Conservation (phyloP, 2,329 filamentous ascomycete species). For the Knoxdaviesia capensis region DNA sequence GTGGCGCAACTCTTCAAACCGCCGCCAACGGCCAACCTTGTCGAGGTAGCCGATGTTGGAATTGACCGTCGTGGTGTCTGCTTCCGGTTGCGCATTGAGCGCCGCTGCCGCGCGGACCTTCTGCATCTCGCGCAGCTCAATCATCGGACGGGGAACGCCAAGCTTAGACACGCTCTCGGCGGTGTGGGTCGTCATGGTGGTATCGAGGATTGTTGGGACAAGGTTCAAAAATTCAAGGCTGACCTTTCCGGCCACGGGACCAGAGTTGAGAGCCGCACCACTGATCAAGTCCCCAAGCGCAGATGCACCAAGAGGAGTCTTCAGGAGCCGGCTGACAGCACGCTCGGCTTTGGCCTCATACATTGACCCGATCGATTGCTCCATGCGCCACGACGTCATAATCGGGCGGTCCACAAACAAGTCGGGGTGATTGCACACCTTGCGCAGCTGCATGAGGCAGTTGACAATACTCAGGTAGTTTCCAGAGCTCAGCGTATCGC, state of each 20-base stretch:
- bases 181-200: conserved; percentile 32
- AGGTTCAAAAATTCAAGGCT: conserved; percentile 65
- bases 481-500: conserved; percentile 71
- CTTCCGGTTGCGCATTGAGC: conserved; percentile 15
- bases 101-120: conserved; percentile 37
- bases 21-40: conserved; percentile 44
- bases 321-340: conserved; percentile 43
- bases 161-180: conserved; percentile 40
- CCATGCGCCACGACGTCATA: conserved; percentile 90
- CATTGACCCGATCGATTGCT: conserved; percentile 51
- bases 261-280: not conserved
- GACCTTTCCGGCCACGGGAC: conserved; percentile 34
- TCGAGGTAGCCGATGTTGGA: conserved; percentile 57
- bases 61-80: conserved; percentile 47
- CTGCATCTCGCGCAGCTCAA: conserved; percentile 54
- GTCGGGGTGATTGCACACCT: conserved; percentile 97
- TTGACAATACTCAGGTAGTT: conserved; percentile 98
- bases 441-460: conserved; percentile 89
- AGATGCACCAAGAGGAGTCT: too few species aligned
- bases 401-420: conserved; percentile 91
- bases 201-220: conserved; percentile 25
- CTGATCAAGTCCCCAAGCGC: too few species aligned
- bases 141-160: conserved; percentile 48
- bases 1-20: conserved; percentile 62
- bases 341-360: conserved; percentile 42